Evolutionary conservation across 768 basidiomycete species (phyloP).

Genomic region (Boletus coccyginus): DNA sequence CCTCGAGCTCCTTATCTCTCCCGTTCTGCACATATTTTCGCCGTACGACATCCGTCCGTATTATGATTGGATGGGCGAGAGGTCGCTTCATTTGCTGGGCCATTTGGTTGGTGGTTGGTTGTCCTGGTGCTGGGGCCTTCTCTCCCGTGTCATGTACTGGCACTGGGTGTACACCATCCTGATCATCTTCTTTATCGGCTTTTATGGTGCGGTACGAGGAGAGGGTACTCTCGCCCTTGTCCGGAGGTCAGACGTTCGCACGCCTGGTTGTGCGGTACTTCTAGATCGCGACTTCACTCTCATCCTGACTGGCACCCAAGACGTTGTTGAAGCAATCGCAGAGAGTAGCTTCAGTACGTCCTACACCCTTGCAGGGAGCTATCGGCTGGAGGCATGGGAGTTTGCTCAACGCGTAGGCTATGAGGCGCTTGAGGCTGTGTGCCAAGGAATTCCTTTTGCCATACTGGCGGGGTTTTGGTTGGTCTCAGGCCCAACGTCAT

Average conservation of each 20-base stretch:
- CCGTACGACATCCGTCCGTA: not conserved
- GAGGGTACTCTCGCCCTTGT: slow-evolving; percentile 2
- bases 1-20: not conserved
- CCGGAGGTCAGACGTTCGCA: not conserved
- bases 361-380: not conserved
- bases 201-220: not conserved
- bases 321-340: slow-evolving; percentile 1
- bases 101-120: not conserved
- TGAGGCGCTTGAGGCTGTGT: not conserved
- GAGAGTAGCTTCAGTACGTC: slow-evolving; percentile 1
- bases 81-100: not conserved
- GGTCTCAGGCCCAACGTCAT: not conserved
- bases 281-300: slow-evolving; percentile 1
- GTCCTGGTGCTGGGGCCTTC: not conserved
- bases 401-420: not conserved
- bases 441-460: not conserved
- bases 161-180: not conserved
- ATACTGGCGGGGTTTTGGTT: not conserved
- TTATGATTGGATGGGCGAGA: not conserved
- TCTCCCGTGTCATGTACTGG: not conserved
- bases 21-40: not conserved
- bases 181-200: not conserved
- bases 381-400: not conserved
- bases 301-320: not conserved
- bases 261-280: not conserved